Conservation (phyloP, 108 stramenopile genomes). For the Ochromonas danica region DNA sequence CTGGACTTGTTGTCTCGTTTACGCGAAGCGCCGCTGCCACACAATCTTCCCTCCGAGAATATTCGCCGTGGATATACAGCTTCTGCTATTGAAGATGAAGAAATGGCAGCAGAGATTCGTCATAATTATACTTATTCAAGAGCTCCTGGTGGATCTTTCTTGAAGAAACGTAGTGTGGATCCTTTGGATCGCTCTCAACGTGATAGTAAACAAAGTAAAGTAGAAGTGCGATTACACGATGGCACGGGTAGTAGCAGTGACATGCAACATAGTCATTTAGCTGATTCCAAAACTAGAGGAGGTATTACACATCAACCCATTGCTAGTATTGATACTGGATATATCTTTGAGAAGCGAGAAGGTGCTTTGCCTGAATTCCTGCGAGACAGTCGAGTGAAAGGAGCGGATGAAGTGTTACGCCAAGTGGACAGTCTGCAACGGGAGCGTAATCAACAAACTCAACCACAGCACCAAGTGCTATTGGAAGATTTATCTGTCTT, state of each 20-base stretch:
- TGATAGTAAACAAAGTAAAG: background rate
- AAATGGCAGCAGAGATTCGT: background rate
- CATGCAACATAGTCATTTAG: background rate
- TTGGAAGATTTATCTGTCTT: background rate
- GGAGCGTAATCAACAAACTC: background rate
- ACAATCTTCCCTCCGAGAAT: slow-evolving; percentile 31
- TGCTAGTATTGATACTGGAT: background rate
- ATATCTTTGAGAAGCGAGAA: background rate
- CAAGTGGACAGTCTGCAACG: background rate
- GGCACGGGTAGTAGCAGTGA: background rate
- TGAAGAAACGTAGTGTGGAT: background rate
- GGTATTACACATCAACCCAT: background rate
- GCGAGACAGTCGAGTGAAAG: background rate
- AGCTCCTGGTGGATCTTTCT: background rate
- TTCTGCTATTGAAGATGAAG: background rate
- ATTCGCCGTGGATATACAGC: background rate
- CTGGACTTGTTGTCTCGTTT: background rate
- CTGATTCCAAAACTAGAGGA: background rate
- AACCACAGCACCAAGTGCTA: background rate
- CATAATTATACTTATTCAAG: background rate
- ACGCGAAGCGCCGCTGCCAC: background rate
- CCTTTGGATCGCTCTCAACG: background rate
- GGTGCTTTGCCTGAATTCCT: background rate
- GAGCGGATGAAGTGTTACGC: background rate
- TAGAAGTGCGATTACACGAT: background rate